A percentile compares a stretch with the other conserved stretches of the same genome.
phyloP scores from a whole-genome alignment of 2,329 filamentous ascomycete species.

The Bisporella sp. region DNA sequence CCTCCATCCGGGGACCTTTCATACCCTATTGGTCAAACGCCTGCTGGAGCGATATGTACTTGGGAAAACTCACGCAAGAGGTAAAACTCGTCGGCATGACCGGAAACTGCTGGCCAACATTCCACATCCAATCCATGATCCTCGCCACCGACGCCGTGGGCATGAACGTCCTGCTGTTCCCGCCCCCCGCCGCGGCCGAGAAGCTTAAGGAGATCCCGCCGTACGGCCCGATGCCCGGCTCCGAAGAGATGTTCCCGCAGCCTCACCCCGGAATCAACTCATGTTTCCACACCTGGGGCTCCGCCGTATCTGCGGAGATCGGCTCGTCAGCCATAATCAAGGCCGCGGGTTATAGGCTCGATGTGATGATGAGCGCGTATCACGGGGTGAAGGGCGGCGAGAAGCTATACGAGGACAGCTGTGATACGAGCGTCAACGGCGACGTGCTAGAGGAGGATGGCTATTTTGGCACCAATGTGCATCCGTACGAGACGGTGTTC shows the following conservation, averaged over 20 bases:
- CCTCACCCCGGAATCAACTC: slow-evolving; percentile 18
- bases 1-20: slow-evolving; percentile 24
- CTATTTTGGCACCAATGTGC: slow-evolving; percentile 22
- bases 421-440: slow-evolving; percentile 7
- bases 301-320: slow-evolving; percentile 20
- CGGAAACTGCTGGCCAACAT: slow-evolving; percentile 18
- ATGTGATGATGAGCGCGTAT: slow-evolving; percentile 20
- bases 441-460: slow-evolving; percentile 17
- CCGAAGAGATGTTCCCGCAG: neutral
- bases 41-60: slow-evolving; percentile 24
- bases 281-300: slow-evolving; percentile 16
- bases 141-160: slow-evolving; percentile 22
- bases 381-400: slow-evolving; percentile 12
- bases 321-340: slow-evolving; percentile 14
- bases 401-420: neutral
- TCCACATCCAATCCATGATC: slow-evolving; percentile 26
- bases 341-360: slow-evolving; percentile 19
- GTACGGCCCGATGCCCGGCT: too few relatives aligned
- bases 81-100: slow-evolving; percentile 25
- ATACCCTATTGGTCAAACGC: slow-evolving; percentile 19
- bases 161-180: slow-evolving; percentile 19
- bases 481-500: slow-evolving; percentile 23
- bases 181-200: slow-evolving; percentile 7
- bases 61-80: slow-evolving; percentile 18
- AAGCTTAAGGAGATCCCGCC: slow-evolving; percentile 2